These are phyloP conservation scores for Candida ulmi DNA, from an alignment of 805 yeast species.

Conservation along the genomic window DNA sequence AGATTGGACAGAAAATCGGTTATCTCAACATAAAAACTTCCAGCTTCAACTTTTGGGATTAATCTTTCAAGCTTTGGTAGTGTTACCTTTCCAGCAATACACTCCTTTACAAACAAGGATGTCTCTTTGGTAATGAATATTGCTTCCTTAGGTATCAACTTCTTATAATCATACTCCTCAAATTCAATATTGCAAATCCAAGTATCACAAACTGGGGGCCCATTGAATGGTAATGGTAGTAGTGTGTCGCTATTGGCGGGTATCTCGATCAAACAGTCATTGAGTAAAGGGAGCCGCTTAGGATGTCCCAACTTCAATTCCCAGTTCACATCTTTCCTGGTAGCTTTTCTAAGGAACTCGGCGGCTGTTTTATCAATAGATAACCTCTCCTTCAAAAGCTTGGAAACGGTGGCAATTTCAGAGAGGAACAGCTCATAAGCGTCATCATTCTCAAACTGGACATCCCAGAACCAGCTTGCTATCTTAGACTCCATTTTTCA, in stretches of 20 bases:
- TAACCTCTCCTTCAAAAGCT: conserved; percentile 1
- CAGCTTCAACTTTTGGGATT: too few species aligned
- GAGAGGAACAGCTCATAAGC: too few species aligned
- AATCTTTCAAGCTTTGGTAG: not conserved
- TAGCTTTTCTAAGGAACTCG: not conserved
- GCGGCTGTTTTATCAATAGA: conserved; percentile 1
- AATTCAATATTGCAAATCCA: not conserved
- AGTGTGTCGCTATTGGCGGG: too few species aligned
- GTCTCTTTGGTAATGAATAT: conserved; percentile 10
- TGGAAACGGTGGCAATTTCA: not conserved
- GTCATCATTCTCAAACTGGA: not conserved
- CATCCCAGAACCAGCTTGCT: not conserved
- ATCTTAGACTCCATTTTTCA: too few species aligned
- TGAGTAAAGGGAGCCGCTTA: too few species aligned
- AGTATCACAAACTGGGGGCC: too few species aligned
- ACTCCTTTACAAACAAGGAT: conserved; percentile 5
- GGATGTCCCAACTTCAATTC: too few species aligned
- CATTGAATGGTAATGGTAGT: too few species aligned
- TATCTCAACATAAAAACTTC: too few species aligned
- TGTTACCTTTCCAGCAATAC: not conserved
- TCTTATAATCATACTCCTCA: not conserved
- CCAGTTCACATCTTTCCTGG: not conserved
- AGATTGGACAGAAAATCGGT: too few species aligned
- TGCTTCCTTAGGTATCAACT: conserved; percentile 10
- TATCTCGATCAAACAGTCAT: not conserved